Base-by-base conservation (phyloP, 805 yeast genomes). In the Pichia ethanolica region DNA sequence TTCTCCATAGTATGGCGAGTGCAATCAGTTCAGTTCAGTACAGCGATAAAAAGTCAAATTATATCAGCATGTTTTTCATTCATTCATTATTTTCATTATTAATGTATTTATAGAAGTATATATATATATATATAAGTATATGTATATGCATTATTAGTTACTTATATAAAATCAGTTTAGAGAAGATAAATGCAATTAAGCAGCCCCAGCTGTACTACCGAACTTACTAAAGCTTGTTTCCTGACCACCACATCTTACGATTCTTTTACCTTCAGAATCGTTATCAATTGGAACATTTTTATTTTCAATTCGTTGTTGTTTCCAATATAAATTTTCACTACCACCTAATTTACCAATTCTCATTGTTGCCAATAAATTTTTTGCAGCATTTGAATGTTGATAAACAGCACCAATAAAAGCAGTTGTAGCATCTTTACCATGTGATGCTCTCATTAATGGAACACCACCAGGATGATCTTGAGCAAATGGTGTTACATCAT, bases 361-460 rank as follows among this genome's bases (percentile, higher is more conserved):
- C 97, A 90, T 89, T 0, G 96, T 90, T 2, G 96, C 95, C 52
- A 90, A 71, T 52, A 90, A 68, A 67, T 90, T 90, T 61, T 84
- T 86, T 1, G 97, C 97, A 0, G 97, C 97, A 50, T 91, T 89
- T 58, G 93, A 85, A 66, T 90, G 98, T 49, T 81, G 79, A 68
- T 90, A 90, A 11, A 90, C 97, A 3, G 96, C 97, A 26, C 98
- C 97, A 64, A 84, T 89, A 67, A 90, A 90, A 3, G 95, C 97
- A 46, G 86, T 82, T 3, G 97, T 89, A 8, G 96, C 97, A 65
- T 90, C 97, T 65, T 86, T 87, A 11, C 97, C 97, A 50, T 87
- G 82, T 2, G 95, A 86, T 0, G 93, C 82, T 55, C 72, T 73
- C 48, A 90, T 79, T 45, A 90, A 74, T 5, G 90, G 83, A 34